Conservation (phyloP, 768 basidiomycete genomes). For the Peribolospora baueri region DNA sequence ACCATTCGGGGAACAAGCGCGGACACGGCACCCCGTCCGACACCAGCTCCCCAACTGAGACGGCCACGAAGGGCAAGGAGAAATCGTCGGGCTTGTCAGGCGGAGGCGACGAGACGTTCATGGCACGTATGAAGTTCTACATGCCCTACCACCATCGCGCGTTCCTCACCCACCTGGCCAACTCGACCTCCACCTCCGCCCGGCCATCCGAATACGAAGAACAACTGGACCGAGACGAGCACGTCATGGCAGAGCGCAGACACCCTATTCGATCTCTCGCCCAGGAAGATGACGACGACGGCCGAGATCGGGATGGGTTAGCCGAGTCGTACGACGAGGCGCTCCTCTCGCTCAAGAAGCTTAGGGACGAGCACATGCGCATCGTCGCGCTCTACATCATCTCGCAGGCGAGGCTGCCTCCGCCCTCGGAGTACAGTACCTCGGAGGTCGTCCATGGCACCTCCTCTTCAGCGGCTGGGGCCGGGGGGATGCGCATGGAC, state of each 20-base stretch:
- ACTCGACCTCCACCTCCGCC: constrained; percentile 26
- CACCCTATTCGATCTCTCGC: not conserved
- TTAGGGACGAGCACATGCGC: constrained; percentile 71
- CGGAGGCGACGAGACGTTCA: constrained; percentile 29
- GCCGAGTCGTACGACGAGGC: constrained; percentile 44
- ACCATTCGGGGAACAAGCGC: constrained; percentile 27
- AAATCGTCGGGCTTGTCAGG: constrained; percentile 1
- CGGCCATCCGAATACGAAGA: constrained; percentile 4
- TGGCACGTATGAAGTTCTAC: constrained; percentile 69
- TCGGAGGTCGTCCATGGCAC: not conserved
- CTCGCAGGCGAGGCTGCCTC: constrained; percentile 38
- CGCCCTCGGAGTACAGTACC: constrained; percentile 11
- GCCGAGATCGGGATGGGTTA: constrained; percentile 6
- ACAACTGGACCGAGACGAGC: too few relatives aligned
- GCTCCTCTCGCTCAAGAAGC: constrained; percentile 49
- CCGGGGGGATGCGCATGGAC: too few relatives aligned
- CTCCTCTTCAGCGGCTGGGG: not conserved
- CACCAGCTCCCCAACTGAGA: not conserved
- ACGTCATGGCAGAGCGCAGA: too few relatives aligned
- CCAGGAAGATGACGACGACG: not conserved
- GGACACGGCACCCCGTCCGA: not conserved
- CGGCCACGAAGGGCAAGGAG: constrained; percentile 2
- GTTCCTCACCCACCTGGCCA: constrained; percentile 40
- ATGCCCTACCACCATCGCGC: constrained; percentile 76
- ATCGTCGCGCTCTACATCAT: constrained; percentile 72